Evolutionary conservation across 2,329 filamentous ascomycete genomes (phyloP), one percentile per base, ranked within the genome.

Genomic region (Neoarthrinium moseri): DNA sequence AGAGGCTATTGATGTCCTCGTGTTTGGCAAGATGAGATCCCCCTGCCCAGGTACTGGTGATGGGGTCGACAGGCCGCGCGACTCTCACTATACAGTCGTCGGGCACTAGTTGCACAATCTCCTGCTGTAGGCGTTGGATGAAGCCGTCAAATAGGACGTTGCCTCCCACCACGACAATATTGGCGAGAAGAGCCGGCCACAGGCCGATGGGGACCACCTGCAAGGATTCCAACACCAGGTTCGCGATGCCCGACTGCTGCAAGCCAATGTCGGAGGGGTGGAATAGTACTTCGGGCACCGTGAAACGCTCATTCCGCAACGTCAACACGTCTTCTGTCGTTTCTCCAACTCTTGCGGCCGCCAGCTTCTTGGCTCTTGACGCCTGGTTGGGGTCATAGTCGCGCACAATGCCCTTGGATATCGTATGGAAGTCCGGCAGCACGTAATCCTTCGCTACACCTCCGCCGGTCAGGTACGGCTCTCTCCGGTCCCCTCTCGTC

Each of bases 291-390:
- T 99, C 94, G 0, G 94, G 92, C 0, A 96, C 86, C 2, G 83
- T 75, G 62, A 99, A 99, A 36, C 92, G 82, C 69, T 99, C 94
- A 65, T 96, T 97, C 4, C 89, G 86, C 8, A 99, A 74, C 0
- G 91, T 89, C 52, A 99, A 70, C 12, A 91, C 75, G 62, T 97
- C 91, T 62, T 97, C 92, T 20, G 22, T 36, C 11, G 10, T 21
- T 5, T 36, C 45, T 20, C 72, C 59, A 43, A 70, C 63, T 59
- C 34, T 22, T 13, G 70, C 68, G 2, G 68, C 67, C 1, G 72
- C 64, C 13, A 74, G 58, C 54, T 74, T 77, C 22, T 67, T 66
- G 3, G 74, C 69, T 35, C 71, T 74, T 1, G 81, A 78, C 33
- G 84, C 78, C 23, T 76, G 70, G 0, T 77, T 69, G 1, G 89